phyloP scores from a whole-genome alignment of 2,329 filamentous ascomycete species.

The Aphanocladium album region DNA sequence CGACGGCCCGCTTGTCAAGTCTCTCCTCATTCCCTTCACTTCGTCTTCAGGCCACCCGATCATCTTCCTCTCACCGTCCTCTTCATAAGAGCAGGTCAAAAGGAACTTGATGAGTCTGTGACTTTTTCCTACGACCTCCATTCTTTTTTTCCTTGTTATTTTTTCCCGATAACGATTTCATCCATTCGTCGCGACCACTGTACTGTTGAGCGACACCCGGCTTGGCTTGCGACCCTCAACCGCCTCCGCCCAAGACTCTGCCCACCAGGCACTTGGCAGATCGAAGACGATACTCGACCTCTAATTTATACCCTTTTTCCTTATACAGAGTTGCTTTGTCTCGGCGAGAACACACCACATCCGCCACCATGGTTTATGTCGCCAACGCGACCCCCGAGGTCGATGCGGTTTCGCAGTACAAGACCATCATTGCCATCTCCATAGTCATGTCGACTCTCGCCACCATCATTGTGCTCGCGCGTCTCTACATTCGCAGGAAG shows the following conservation, averaged over 20 bases:
- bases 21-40: background rate
- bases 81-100: background rate
- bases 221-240: background rate
- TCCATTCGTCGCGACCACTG: background rate
- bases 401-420: conserved; percentile 42
- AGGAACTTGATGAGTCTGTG: background rate
- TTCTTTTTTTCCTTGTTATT: background rate
- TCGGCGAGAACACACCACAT: too few relatives aligned
- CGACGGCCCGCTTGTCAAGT: background rate
- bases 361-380: conserved; percentile 44
- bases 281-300: background rate
- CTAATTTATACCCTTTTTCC: background rate
- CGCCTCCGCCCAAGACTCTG: background rate
- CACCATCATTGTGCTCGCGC: conserved; percentile 33
- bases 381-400: conserved; percentile 43
- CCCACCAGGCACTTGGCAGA: background rate
- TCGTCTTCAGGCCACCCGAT: background rate
- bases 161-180: background rate
- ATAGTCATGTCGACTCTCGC: conserved; percentile 40
- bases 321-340: background rate
- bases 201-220: background rate
- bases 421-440: conserved; percentile 44
- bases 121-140: background rate
- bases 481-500: conserved; percentile 38
- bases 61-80: too few relatives aligned